Evolutionary conservation across 768 basidiomycete genomes (phyloP).

Genomic region (Asterophora parasitica): DNA sequence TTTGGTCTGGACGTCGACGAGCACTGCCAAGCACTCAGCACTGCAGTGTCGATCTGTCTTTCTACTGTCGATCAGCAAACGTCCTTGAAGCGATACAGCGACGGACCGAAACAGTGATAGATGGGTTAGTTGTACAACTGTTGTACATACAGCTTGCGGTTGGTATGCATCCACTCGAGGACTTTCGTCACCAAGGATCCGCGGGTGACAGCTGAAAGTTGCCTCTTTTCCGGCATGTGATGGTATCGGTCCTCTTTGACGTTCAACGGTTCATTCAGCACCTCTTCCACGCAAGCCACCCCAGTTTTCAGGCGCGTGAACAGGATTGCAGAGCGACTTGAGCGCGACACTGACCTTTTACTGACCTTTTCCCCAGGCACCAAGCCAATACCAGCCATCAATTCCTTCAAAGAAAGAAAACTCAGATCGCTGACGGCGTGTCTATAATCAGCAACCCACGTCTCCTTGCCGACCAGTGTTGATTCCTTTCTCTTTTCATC

Average conservation of each 20-base stretch:
- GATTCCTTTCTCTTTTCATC: slow-evolving; percentile 37
- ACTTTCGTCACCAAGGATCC: slow-evolving; percentile 5
- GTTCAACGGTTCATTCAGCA: slow-evolving; percentile 7
- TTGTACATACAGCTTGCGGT: too few relatives aligned
- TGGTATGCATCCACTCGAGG: too few relatives aligned
- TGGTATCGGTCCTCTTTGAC: slow-evolving; percentile 15
- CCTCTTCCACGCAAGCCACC: neutral
- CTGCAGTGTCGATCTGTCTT: too few relatives aligned
- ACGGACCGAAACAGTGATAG: slow-evolving; percentile 4
- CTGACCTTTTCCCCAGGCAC: too few relatives aligned
- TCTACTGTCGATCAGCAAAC: neutral
- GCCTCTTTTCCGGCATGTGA: slow-evolving; percentile 5
- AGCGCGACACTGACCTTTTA: too few relatives aligned
- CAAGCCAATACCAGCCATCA: slow-evolving; percentile 9
- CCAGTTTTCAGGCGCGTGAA: neutral
- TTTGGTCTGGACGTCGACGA: slow-evolving; percentile 8
- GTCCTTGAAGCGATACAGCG: neutral
- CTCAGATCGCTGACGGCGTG: neutral
- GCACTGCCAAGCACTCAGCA: too few relatives aligned
- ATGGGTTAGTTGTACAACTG: too few relatives aligned
- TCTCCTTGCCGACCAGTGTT: slow-evolving; percentile 65
- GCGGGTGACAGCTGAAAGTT: slow-evolving; percentile 6
- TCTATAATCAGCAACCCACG: slow-evolving; percentile 28
- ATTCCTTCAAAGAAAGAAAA: neutral
- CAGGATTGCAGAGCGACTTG: too few relatives aligned